phyloP scores from a whole-genome alignment of 495 filamentous ascomycete species.

The Parathielavia appendiculata region DNA sequence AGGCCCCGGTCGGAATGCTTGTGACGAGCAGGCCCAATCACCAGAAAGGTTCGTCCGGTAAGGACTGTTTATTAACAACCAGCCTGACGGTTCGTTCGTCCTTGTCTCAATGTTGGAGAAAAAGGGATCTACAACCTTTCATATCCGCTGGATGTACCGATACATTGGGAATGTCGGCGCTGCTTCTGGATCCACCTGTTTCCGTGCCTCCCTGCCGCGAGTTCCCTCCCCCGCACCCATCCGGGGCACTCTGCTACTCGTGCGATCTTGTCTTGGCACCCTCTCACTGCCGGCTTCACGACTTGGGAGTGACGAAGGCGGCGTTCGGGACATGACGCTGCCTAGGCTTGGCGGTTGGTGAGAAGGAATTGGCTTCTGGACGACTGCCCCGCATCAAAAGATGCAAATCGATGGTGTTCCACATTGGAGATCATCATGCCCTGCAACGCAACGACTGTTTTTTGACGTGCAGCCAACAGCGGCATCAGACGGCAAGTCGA shows the following conservation, averaged over 20 bases:
- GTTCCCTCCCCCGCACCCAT: background rate
- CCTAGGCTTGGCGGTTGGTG: constrained; percentile 1
- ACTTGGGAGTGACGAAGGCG: constrained; percentile 15
- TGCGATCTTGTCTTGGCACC: constrained; percentile 9
- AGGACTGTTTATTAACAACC: no score
- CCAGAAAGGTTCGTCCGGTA: no score
- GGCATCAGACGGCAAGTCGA: background rate
- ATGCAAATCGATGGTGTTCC: no score
- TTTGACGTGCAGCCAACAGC: background rate
- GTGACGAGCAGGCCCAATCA: no score
- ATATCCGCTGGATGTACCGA: background rate
- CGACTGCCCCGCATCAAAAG: constrained; percentile 6
- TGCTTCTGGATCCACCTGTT: constrained; percentile 1
- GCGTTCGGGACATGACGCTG: constrained; percentile 12
- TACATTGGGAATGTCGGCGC: background rate
- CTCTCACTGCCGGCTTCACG: constrained; percentile 10
- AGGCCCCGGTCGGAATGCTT: no score
- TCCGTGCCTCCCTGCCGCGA: background rate
- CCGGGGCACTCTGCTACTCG: background rate
- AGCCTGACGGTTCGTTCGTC: background rate
- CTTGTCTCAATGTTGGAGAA: background rate
- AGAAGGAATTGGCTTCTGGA: constrained; percentile 4
- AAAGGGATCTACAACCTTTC: background rate
- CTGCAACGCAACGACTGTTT: no score
- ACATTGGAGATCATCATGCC: background rate